Percentiles rank a stretch among this genome's conserved stretches.
These are phyloP conservation scores for Arthrobotrys sinensis DNA, from an alignment of 2,329 filamentous ascomycete species.

Conservation along the genomic window DNA sequence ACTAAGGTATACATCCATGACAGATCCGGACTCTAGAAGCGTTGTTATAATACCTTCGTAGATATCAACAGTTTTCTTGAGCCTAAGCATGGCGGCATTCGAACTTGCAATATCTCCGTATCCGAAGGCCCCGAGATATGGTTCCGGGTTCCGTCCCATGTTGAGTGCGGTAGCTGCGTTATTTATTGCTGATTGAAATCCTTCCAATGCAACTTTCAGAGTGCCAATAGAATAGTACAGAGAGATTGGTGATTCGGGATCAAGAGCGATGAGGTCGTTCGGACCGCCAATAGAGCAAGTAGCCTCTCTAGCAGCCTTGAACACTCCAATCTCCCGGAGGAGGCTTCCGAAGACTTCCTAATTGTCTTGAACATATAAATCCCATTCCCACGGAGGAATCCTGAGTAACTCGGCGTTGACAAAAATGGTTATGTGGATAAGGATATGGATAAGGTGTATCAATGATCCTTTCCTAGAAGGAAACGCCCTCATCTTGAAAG, in stretches of 20 bases:
- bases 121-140: slow-evolving; percentile 1
- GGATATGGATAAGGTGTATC: not conserved
- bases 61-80: not conserved
- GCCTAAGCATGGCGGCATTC: not conserved
- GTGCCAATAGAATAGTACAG: slow-evolving; percentile 18
- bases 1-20: slow-evolving; percentile 27
- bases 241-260: not conserved
- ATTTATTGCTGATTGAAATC: not conserved
- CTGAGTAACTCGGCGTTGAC: not conserved
- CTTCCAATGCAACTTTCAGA: not conserved
- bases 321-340: slow-evolving; percentile 17
- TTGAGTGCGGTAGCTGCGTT: not conserved
- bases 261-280: not conserved
- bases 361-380: slow-evolving; percentile 28
- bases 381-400: slow-evolving; percentile 29
- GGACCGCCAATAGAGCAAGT: slow-evolving; percentile 30
- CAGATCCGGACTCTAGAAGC: not conserved
- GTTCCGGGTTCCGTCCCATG: not conserved
- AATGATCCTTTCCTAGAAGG: not conserved
- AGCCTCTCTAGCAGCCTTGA: slow-evolving; percentile 12
- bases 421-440: not conserved
- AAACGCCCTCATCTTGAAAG: not conserved
- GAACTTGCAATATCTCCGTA: not conserved
- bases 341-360: not conserved
- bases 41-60: not conserved